Percentiles rank a stretch among this genome's conserved stretches.
Evolutionary conservation across 2,329 filamentous ascomycete genomes (phyloP).

Genomic region (Trichoderma atroviride): DNA sequence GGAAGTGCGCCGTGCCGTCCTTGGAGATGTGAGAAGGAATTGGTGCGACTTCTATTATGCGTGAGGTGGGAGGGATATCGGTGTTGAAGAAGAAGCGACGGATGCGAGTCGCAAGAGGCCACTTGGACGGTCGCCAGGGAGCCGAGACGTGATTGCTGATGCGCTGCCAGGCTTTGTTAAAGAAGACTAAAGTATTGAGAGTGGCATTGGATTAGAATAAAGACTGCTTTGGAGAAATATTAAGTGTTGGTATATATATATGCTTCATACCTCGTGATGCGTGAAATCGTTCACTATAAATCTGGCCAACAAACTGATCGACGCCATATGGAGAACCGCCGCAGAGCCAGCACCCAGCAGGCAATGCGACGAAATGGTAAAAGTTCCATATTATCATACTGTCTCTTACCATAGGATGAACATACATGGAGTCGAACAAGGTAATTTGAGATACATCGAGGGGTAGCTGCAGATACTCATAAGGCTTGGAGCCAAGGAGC

Average conservation of each 20-base stretch:
- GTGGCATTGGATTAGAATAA: not conserved
- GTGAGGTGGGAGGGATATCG: conserved; percentile 31
- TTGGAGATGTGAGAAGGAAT: conserved; percentile 39
- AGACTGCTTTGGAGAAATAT: not conserved
- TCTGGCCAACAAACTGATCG: conserved; percentile 33
- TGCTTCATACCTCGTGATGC: conserved; percentile 32
- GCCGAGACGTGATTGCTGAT: conserved; percentile 41
- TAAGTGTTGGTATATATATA: not conserved
- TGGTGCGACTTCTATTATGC: conserved; percentile 42
- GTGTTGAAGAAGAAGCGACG: conserved; percentile 41
- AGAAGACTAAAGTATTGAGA: conserved; percentile 34
- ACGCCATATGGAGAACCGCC: conserved; percentile 30
- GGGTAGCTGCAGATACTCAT: conserved; percentile 31
- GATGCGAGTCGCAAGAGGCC: conserved; percentile 35
- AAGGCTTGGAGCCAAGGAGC: conserved; percentile 27
- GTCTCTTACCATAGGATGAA: conserved; percentile 43
- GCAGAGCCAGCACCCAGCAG: conserved; percentile 32
- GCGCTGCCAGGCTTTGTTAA: conserved; percentile 41
- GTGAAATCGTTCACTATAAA: conserved; percentile 35
- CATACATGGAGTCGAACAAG: conserved; percentile 49
- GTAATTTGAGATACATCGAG: conserved; percentile 43
- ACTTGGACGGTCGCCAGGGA: conserved; percentile 37
- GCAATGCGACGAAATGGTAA: conserved; percentile 39
- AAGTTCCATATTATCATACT: conserved; percentile 43
- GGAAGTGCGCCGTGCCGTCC: conserved; percentile 40